Conservation (phyloP, 1,284 basidiomycete genomes). For the Tilletia indica region DNA sequence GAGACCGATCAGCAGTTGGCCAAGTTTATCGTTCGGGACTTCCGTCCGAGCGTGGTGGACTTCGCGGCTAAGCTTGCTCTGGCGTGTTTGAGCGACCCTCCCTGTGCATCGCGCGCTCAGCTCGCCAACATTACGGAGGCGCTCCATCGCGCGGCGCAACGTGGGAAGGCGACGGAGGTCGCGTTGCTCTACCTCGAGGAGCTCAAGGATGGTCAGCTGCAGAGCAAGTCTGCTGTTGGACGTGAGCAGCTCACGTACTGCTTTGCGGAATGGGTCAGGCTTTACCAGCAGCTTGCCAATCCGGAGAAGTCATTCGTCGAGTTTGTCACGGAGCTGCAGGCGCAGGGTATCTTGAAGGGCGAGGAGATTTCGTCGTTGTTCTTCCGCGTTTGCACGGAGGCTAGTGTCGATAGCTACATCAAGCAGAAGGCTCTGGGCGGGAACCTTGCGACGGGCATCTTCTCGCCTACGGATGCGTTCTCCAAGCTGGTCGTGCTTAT, state of each 20-base stretch:
- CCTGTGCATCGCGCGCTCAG: constrained; percentile 72
- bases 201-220: constrained; percentile 59
- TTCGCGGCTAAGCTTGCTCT: constrained; percentile 82
- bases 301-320: constrained; percentile 93
- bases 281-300: constrained; percentile 84
- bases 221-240: constrained; percentile 55
- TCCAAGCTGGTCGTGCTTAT: constrained; percentile 93
- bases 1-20: constrained; percentile 89
- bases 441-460: constrained; percentile 68
- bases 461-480: constrained; percentile 92
- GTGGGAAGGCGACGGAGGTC: constrained; percentile 77
- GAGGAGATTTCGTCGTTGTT: constrained; percentile 97
- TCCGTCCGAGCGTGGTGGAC: constrained; percentile 73
- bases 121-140: constrained; percentile 81
- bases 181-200: constrained; percentile 66
- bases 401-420: constrained; percentile 86
- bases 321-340: constrained; percentile 94
- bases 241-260: constrained; percentile 64
- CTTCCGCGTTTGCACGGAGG: constrained; percentile 95
- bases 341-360: constrained; percentile 91
- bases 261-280: constrained; percentile 82
- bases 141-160: constrained; percentile 64
- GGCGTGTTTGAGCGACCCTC: constrained; percentile 75
- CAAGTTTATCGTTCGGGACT: constrained; percentile 74
- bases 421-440: constrained; percentile 79